Evolutionary conservation across 371 early-diverging fungal species (phyloP).

Genomic region (Apophysomyces ossiformis): DNA sequence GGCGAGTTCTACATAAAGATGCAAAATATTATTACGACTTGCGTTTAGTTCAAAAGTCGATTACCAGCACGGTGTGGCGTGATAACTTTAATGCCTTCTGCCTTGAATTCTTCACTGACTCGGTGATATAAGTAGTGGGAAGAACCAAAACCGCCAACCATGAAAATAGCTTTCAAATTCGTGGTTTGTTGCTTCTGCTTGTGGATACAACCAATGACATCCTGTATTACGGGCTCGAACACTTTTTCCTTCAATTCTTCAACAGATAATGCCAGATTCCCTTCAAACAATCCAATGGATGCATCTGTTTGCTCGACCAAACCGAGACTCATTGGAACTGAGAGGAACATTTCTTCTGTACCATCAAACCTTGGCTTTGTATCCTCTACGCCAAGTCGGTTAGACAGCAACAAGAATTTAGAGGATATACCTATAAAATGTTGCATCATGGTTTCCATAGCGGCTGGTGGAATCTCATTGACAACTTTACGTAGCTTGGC

Average conservation of each 20-base stretch:
- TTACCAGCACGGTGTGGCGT: conserved; percentile 52
- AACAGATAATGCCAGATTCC: conserved; percentile 38
- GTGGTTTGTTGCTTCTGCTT: conserved; percentile 37
- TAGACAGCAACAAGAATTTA: neutral
- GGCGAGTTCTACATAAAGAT: conserved; percentile 38
- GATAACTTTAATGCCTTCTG: conserved; percentile 30
- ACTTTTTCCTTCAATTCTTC: conserved; percentile 44
- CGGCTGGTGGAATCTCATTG: conserved; percentile 37
- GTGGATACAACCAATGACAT: conserved; percentile 36
- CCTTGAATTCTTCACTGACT: conserved; percentile 39
- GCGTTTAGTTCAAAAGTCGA: neutral
- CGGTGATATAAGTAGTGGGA: conserved; percentile 47
- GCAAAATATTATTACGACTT: neutral
- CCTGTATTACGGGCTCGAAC: conserved; percentile 47
- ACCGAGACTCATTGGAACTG: conserved; percentile 54
- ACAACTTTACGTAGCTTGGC: conserved; percentile 46
- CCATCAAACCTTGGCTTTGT: conserved; percentile 62
- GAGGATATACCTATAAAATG: conserved; percentile 44
- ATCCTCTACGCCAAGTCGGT: conserved; percentile 23
- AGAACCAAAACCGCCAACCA: conserved; percentile 57
- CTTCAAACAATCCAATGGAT: conserved; percentile 52
- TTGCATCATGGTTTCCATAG: conserved; percentile 53
- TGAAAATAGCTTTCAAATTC: conserved; percentile 49
- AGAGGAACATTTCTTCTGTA: conserved; percentile 53
- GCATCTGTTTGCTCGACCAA: conserved; percentile 45